Evolutionary conservation across 2,329 filamentous ascomycete genomes (phyloP), one percentile per base, ranked within the genome.

Genomic region (Aspergillus jensenii): DNA sequence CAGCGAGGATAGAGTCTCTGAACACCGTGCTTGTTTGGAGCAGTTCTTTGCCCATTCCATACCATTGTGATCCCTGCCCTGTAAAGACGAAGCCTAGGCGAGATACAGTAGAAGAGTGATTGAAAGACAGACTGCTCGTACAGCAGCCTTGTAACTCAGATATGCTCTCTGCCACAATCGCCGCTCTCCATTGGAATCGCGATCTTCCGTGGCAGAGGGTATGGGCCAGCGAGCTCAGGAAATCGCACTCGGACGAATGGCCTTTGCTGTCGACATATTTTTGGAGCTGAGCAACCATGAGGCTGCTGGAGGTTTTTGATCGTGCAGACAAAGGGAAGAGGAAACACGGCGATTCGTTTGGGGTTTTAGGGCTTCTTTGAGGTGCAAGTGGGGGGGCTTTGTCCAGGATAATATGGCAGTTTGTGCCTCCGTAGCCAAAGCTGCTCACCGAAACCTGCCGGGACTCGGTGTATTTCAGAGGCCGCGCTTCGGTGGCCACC

Each of bases 391-490:
- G 14, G 0, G 25, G n/a, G 4, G 19, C 12, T 12, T 37, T 25
- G 11, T 64, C 62, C 3, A 64, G 2, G 12, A 64, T 53, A 3
- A 50, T 54, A 40, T 64, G 59, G 2, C 21, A 56, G 41, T 63
- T 64, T 3, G 60, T 27, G 9, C 62, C 62, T 6, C 62, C 62
- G 23, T 50, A 62, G 9, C 67, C 67, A 35, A 65, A 69, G 15
- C 57, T 61, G 47, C 64, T 67, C 9, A 69, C 47, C 14, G 57
- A 58, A 2, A 60, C 62, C 8, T 57, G 50, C 3, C 58, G 37
- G 17, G 51, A 12, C n/a, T 19, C 31, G 1, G 12, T 14, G 14
- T 19, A 14, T 7, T 45, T n/a, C 2, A 14, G 4, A 3, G 47
- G 40, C 25, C n/a, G 44, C 33, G 39, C 27, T 12, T 25, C 52